Evolutionary conservation across 78 protist genomes (phyloP), one percentile per base, ranked within the genome.

Genomic region (Corallochytrium limacisporum): DNA sequence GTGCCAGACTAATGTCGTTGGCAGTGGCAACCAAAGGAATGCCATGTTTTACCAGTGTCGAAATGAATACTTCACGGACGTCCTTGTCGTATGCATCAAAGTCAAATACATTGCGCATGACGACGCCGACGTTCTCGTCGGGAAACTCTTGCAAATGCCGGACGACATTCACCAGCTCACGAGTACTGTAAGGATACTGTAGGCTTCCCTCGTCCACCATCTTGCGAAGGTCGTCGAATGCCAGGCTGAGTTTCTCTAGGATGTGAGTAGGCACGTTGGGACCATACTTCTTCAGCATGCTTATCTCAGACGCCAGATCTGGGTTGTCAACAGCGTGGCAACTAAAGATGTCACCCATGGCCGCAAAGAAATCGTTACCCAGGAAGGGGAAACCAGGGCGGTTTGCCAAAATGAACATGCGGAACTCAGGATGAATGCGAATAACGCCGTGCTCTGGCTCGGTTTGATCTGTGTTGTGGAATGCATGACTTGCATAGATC

Each of bases 331-430:
- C 29, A 18, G 69, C 26, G 48, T 74, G 62, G 31, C 66, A 57
- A 16, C 47, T 1, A 24, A 79, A 67, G 42, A 71, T 42, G 42
- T 75, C 86, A 43, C 91, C 87, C 15, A 77, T 61, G 48, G 72
- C 81, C 13, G 61, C 22, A 57, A 55, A 77, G 24, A 86, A 73
- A 54, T 81, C 63, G 37, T 68, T 24, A 38, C 91, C 87, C 4
- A 62, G 69, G 50, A 86, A 81, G 6, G 91, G 91, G 62, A 31
- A 77, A 38, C 91, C 91, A 4, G 91, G 87, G 10, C 71, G 57
- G 62, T 86, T 86, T 9, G 87, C 91, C 32, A 86, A 75, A 20
- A 74, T 82, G 4, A 86, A 65, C 46, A 66, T 28, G 15, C 82
- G 70, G 48, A 86, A 86, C 68, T 75, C 68, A 12, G 84, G 79